Conservation (phyloP, 2,329 filamentous ascomycete genomes). For the Aspergillus sp. region DNA sequence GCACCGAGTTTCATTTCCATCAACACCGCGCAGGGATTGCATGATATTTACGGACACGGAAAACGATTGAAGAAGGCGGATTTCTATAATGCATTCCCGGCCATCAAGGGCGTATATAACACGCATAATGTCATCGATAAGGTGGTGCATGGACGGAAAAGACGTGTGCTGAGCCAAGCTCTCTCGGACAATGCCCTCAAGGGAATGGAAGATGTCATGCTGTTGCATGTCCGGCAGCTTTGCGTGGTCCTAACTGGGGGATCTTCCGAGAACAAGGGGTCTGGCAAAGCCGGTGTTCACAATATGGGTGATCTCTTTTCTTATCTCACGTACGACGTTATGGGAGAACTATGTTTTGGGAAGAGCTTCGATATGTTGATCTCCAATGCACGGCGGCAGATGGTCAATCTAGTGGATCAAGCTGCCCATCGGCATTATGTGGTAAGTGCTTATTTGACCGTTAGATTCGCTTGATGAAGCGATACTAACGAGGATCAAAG, state of each 20-base stretch:
- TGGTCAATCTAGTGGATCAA: slow-evolving; percentile 57
- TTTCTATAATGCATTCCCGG: slow-evolving; percentile 66
- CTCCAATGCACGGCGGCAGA: slow-evolving; percentile 47
- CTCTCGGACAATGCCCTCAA: slow-evolving; percentile 60
- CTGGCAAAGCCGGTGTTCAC: slow-evolving; percentile 17
- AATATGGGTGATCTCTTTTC: slow-evolving; percentile 34
- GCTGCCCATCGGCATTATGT: slow-evolving; percentile 62
- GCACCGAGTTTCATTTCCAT: slow-evolving; percentile 70
- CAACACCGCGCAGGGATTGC: slow-evolving; percentile 57
- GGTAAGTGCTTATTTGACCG: slow-evolving; percentile 37
- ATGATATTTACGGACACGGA: slow-evolving; percentile 35
- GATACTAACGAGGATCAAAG: slow-evolving; percentile 26
- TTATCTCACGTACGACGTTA: slow-evolving; percentile 44
- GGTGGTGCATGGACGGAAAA: slow-evolving; percentile 59
- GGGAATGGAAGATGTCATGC: slow-evolving; percentile 60
- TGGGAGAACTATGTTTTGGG: slow-evolving; percentile 45
- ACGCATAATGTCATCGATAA: slow-evolving; percentile 67
- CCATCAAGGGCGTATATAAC: slow-evolving; percentile 56
- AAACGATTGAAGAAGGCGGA: slow-evolving; percentile 50
- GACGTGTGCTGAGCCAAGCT: slow-evolving; percentile 62
- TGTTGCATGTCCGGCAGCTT: slow-evolving; percentile 59
- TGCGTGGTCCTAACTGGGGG: slow-evolving; percentile 36
- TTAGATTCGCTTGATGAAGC: neutral
- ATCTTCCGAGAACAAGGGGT: slow-evolving; percentile 8
- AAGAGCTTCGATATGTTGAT: slow-evolving; percentile 45